Evolutionary conservation across 148 eudicot species (phyloP).

Genomic region (Chenopodium formosanum): DNA sequence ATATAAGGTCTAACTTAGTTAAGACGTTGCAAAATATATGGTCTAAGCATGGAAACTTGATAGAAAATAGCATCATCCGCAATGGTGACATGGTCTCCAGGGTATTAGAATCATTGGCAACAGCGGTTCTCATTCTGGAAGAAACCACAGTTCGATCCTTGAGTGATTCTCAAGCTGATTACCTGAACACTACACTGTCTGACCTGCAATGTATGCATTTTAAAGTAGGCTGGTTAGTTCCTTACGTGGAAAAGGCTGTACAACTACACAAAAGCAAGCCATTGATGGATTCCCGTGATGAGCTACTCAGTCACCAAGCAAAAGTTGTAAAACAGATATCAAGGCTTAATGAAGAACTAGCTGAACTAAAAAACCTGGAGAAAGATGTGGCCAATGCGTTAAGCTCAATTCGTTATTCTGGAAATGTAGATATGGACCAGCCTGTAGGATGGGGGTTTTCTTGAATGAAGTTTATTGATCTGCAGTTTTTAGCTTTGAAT

Average conservation of each 20-base stretch:
- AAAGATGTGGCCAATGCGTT: conserved; percentile 11
- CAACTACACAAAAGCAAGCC: conserved; percentile 13
- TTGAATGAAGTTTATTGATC: background rate
- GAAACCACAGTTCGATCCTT: background rate
- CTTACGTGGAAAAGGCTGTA: conserved; percentile 18
- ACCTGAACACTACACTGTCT: conserved; percentile 18
- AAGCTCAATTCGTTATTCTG: background rate
- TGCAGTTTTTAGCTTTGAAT: no score
- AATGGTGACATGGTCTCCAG: conserved; percentile 3
- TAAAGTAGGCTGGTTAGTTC: no score
- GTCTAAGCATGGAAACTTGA: conserved; percentile 19
- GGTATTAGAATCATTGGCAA: conserved; percentile 22
- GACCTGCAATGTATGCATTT: conserved; percentile 14
- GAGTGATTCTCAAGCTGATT: background rate
- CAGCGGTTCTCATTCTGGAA: conserved; percentile 13
- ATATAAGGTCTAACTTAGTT: conserved; percentile 16
- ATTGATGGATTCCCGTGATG: background rate
- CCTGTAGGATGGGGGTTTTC: conserved; percentile 1
- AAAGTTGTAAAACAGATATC: background rate
- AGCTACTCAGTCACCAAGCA: background rate
- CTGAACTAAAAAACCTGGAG: conserved; percentile 9
- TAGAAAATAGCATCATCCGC: conserved; percentile 1
- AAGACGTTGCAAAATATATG: conserved; percentile 23
- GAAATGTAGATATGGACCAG: background rate
- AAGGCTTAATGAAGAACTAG: background rate